phyloP scores from a whole-genome alignment of 768 basidiomycete species.

The Collybia mongolica region DNA sequence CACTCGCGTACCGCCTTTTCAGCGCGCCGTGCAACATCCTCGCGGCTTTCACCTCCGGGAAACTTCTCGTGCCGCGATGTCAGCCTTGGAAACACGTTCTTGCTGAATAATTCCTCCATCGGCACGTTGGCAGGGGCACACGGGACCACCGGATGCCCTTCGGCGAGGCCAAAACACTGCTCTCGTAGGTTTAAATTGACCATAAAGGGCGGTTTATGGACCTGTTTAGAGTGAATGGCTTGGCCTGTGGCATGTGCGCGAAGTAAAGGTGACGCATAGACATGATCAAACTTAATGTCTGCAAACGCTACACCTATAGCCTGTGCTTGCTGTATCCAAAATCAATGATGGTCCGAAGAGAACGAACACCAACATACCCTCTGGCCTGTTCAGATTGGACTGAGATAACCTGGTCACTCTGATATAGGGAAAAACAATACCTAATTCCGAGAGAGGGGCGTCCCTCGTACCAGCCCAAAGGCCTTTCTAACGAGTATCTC shows the following conservation, averaged over 20 bases:
- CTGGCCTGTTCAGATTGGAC: constrained; percentile 5
- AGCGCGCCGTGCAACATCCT: constrained; percentile 60
- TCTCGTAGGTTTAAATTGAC: constrained; percentile 60
- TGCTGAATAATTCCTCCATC: constrained; percentile 42
- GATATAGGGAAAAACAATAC: constrained; percentile 26
- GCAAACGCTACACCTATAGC: constrained; percentile 59
- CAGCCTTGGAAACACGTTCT: constrained; percentile 55
- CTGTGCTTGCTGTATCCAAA: constrained; percentile 47
- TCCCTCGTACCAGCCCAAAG: constrained; percentile 82
- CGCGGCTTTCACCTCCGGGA: constrained; percentile 64
- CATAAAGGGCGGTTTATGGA: constrained; percentile 53
- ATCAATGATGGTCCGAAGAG: not conserved
- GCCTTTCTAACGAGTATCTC: constrained; percentile 22
- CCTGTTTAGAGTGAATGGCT: constrained; percentile 50
- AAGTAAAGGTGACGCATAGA: constrained; percentile 68
- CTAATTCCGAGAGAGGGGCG: constrained; percentile 69
- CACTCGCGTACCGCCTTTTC: constrained; percentile 48
- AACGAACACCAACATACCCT: constrained; percentile 13
- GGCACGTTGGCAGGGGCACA: constrained; percentile 26
- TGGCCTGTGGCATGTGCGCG: constrained; percentile 64
- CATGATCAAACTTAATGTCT: constrained; percentile 44
- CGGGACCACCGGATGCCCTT: constrained; percentile 56
- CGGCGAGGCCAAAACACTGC: constrained; percentile 70
- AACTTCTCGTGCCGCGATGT: constrained; percentile 49
- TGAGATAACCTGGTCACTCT: too few relatives aligned